Evolutionary conservation across 2,329 filamentous ascomycete species (phyloP).

Genomic region (Lachnellula occidentalis): DNA sequence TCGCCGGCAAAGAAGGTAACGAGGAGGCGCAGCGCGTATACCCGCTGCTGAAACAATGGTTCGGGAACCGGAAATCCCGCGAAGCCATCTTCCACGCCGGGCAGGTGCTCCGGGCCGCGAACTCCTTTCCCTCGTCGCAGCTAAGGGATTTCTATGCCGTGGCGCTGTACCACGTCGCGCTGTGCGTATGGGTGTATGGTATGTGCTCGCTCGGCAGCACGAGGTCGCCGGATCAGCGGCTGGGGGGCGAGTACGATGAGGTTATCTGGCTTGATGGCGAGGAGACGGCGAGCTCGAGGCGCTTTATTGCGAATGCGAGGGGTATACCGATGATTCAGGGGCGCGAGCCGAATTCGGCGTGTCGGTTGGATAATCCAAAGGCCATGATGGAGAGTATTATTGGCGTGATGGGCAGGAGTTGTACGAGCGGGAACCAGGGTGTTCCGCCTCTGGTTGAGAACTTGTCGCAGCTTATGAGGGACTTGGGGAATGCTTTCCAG

Average conservation of each 20-base stretch:
- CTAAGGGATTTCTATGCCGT: conserved; percentile 64
- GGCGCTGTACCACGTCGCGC: conserved; percentile 60
- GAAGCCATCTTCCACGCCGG: conserved; percentile 63
- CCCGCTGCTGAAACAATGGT: conserved; percentile 54
- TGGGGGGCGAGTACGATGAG: background rate
- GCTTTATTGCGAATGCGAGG: conserved; percentile 10
- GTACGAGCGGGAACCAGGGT: background rate
- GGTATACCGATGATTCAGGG: conserved; percentile 8
- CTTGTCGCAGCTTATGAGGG: conserved; percentile 56
- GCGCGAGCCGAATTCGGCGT: background rate
- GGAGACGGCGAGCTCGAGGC: conserved; percentile 3
- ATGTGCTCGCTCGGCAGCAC: conserved; percentile 37
- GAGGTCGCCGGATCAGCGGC: background rate
- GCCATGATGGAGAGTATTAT: conserved; percentile 11
- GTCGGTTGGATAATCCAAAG: conserved; percentile 8
- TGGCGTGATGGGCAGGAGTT: conserved; percentile 2
- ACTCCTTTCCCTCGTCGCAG: background rate
- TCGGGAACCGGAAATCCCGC: conserved; percentile 47
- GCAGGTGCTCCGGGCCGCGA: conserved; percentile 56
- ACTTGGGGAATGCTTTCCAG: conserved; percentile 36
- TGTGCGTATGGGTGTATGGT: conserved; percentile 66
- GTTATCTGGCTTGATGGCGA: conserved; percentile 9
- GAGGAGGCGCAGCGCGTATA: conserved; percentile 54
- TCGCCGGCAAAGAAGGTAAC: conserved; percentile 61
- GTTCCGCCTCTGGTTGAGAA: conserved; percentile 62